Base-by-base conservation (phyloP, 345 rosid genomes). In the Reutealis trisperma region DNA sequence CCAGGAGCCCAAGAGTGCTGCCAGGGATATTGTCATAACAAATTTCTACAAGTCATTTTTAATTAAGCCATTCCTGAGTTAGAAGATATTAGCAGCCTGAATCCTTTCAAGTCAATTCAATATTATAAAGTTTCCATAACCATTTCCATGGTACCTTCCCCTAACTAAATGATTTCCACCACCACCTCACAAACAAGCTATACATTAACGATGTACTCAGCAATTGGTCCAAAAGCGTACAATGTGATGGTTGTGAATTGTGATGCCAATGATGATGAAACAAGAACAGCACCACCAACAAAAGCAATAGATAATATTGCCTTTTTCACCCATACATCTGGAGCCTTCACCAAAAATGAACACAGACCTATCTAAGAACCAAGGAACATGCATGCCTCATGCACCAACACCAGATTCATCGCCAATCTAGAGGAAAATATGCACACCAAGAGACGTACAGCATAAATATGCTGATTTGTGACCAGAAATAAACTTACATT, bases 331-430 rank as follows among this genome's bases (percentile, higher is more conserved):
- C 75, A 24, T 14, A 19, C n/a, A 44, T 54, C 11, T 25, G 42
- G 47, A 27, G 59, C 45, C 57, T 61, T 73, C 60, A 73, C 10
- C 34, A 72, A 72, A 44, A 65, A 60, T 60, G 24, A 42, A 42
- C 55, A 25, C 8, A 15, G 9, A 47, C 59, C 60, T 27, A 62
- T 15, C 65, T 8, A 19, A 22, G 44, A 27, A 60, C 11, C 75
- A 62, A 16, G 51, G 41, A 24, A 27, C 1, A 49, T 6, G 5
- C 19, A 27, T n/a, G 25, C 68, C 25, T 47, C 47, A 45, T 16
- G 24, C 58, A 49, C 12, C 21, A 1, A 49, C n/a, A 32, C 63
- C 49, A 24, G 5, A 37, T 16, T 49, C 22, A 32, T 32, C 1
- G 16, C 11, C 42, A 63, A 13, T 52, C 34, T 52, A 63, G 63